Evolutionary conservation across 148 eudicot species (phyloP), one percentile per base, ranked within the genome.

Genomic region (Persicaria maculosa): DNA sequence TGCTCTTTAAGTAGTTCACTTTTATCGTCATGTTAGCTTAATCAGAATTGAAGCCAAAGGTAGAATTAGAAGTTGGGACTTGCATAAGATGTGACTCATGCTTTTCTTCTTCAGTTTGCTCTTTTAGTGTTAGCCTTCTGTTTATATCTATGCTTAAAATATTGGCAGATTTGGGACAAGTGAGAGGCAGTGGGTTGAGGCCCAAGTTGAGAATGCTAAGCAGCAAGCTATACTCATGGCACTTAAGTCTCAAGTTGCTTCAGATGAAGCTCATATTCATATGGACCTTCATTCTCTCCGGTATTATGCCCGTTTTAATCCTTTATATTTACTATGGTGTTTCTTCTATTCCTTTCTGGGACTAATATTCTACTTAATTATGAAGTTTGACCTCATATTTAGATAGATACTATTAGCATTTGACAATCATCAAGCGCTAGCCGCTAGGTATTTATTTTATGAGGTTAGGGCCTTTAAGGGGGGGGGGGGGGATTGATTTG

Each of bases 141-240:
- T 5, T 40, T 62, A 31, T 31, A 48, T 48, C 50, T 48, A 48
- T 7, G 11, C 9, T 48, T 48, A 7, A 48, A 48, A 48, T 2
- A 48, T 71, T 80, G 74, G 59, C 86, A 94, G 97, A 81, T 94
- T 91, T 84, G 97, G 96, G 68, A 90, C 96, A 90, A 94, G 98
- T 80, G 96, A 94, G 87, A 91, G 85, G 81, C 98, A 94, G 75
- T 94, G 98, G 98, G 96, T 94, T 36, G 97, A 91, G 86, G 98
- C 97, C 81, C 98, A 94, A 84, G 98, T 94, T 77, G 96, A 94
- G 78, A 94, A 91, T 85, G 92, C 97, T 58, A 94, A 94, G 86
- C 97, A 94, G 82, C 96, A 87, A 81, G 96, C 98, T 19, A 78
- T 88, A 77, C 97, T 94, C 68, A 74, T 82, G 84, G 82, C 98